Evolutionary conservation across 2,329 filamentous ascomycete genomes (phyloP), one percentile per base, ranked within the genome.

Genomic region (Coleophoma crateriformis): DNA sequence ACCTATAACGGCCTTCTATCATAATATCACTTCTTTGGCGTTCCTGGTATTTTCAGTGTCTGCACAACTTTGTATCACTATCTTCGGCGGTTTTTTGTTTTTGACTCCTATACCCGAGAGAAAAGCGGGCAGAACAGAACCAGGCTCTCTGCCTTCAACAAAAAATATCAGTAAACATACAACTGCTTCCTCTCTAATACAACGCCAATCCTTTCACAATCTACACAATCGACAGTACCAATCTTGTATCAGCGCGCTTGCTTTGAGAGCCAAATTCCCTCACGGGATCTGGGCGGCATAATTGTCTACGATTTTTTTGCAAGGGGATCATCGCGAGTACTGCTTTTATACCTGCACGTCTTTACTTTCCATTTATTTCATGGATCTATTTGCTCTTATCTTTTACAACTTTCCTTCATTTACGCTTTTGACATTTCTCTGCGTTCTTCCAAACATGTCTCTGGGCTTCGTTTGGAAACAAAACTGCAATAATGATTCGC

Each of bases 1-100:
- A 68, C 52, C 70, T 84, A 67, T 82, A 67, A 71, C 44, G 15
- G 20, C 33, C 15, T 35, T 19, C 12, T 11, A 19, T 13, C 19
- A 32, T 27, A 32, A 27, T 27, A 44, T 15, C 13, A 27, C 20
- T n/a, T 27, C 32, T 3, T 7, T 37, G 10, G 20, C 49, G 39
- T 47, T 38, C 5, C 17, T 17, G 34, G 37, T 35, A 37, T 45
- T 52, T 53, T 53, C 50, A 33, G 54, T 57, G 55, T 43, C 35
- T 42, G 53, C 52, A 46, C 27, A 27, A 27, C 27, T 54, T 40
- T 58, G 58, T 60, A 59, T 54, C 45, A 58, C 52, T 58, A 56
- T 27, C 35, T 51, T 41, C 45, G 39, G 43, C 53, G 52, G 33
- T 19, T 46, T 43, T 20, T 41, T 41, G 14, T 11, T 14, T n/a